Base-by-base conservation (phyloP, 129 eudicot species). In the Kitagawia praeruptora region DNA sequence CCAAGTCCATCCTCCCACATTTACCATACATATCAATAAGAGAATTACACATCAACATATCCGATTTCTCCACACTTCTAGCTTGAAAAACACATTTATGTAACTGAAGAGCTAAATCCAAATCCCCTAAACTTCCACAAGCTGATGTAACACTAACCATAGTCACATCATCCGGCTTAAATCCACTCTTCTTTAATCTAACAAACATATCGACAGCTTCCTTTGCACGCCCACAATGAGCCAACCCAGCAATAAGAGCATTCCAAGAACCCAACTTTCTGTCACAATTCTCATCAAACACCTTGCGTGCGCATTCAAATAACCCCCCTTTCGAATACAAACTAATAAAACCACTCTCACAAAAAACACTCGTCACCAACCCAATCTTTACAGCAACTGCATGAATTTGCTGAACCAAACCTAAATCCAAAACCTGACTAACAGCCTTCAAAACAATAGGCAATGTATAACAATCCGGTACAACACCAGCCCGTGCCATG, bases 241-340 rank as follows among this genome's bases (percentile, higher is more conserved):
- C 82, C 85, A 94, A 80, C 61, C 96, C 98, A 0, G 88, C 84
- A 25, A 94, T 86, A 63, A 91, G 77, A 13, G 97, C 97, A 78
- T 94, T 94, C 97, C 98, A 94, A 80, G 96, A 89, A 78, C 98
- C 97, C 86, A 93, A 54, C 80, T 83, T 80, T 84, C 91, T 88
- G 37, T 89, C 92, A 82, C 86, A 71, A 90, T 87, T 91, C 83
- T 87, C 88, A 16, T 84, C 97, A 76, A 94, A 94, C 97, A 94
- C 81, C 77, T 85, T 90, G 13, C 42, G 83, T 4, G 93, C 98
- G 75, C 48, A 31, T 4, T 82, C 86, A 78, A 94, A 88, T 45
- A 85, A 85, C 14, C 98, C 93, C 0, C 54, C 88, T 78, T 88
- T 89, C 0, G 84, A 81, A 31, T 91, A 94, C 81, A 88, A 81